phyloP scores from a whole-genome alignment of 1,284 basidiomycete species.

The Naganishia liquefaciens region DNA sequence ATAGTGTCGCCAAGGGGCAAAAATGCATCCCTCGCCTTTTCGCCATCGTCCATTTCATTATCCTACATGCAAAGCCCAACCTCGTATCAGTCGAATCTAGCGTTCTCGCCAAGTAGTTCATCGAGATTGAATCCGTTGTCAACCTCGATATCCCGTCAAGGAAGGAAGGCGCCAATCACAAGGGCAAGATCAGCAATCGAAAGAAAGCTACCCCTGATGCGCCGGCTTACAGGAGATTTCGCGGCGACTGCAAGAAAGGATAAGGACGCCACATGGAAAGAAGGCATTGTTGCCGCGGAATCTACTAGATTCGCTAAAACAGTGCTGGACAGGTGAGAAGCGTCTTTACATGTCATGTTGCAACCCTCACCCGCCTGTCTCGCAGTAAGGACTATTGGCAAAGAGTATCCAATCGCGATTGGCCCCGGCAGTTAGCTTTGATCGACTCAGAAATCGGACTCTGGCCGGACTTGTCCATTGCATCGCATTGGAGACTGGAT shows the following conservation, averaged over 20 bases:
- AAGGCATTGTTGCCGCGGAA: slow-evolving; percentile 38
- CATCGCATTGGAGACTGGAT: slow-evolving; percentile 70
- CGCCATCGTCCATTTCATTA: slow-evolving; percentile 31
- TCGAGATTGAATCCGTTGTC: slow-evolving; percentile 35
- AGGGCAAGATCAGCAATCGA: slow-evolving; percentile 17
- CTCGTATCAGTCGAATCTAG: slow-evolving; percentile 22
- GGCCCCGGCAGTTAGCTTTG: slow-evolving; percentile 47
- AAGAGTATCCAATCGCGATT: slow-evolving; percentile 48
- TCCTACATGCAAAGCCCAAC: slow-evolving; percentile 31
- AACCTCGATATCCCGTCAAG: slow-evolving; percentile 26
- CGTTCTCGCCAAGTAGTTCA: slow-evolving; percentile 24
- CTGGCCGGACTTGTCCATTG: slow-evolving; percentile 65
- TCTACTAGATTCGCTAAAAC: slow-evolving; percentile 42
- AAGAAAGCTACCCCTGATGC: slow-evolving; percentile 41
- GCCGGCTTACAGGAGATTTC: slow-evolving; percentile 50
- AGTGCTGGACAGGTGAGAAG: slow-evolving; percentile 45
- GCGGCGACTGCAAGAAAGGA: slow-evolving; percentile 50
- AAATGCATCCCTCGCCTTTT: slow-evolving; percentile 27
- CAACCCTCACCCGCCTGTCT: too few relatives aligned
- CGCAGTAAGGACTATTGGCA: slow-evolving; percentile 52
- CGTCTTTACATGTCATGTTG: not conserved
- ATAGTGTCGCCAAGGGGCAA: slow-evolving; percentile 31
- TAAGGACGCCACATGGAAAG: slow-evolving; percentile 52
- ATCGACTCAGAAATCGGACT: slow-evolving; percentile 66
- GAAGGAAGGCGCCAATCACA: not conserved